Conservation (phyloP, 148 eudicot species). For the Silene uniflora region DNA sequence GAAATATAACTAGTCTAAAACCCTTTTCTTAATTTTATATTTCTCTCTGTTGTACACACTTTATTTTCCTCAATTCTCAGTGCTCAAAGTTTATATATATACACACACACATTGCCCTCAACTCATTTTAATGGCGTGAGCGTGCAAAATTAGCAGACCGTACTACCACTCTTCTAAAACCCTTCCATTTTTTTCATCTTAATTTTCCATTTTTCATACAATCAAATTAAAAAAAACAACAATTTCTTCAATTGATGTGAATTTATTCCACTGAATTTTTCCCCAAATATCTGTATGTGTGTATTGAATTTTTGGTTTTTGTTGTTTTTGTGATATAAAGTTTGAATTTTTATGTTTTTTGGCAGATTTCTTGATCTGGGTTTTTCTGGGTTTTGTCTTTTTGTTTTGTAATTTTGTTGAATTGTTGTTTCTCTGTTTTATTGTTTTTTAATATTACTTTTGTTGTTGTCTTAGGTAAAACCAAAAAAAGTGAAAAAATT, state of each 20-base stretch:
- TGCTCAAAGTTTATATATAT: conserved; percentile 19
- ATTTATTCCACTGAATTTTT: conserved; percentile 10
- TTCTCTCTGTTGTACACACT: not conserved
- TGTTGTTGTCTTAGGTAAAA: conserved; percentile 26
- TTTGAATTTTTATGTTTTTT: conserved; percentile 11
- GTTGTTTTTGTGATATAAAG: not conserved
- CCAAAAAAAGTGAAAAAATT: not conserved
- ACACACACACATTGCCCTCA: conserved; percentile 16
- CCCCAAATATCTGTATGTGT: not conserved
- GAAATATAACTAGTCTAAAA: conserved; percentile 12
- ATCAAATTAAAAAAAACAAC: not conserved
- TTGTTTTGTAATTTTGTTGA: conserved; percentile 9
- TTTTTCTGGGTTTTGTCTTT: conserved; percentile 15
- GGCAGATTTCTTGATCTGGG: conserved; percentile 32
- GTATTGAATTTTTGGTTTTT: not conserved
- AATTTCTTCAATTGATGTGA: conserved; percentile 1
- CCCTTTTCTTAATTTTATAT: conserved; percentile 8
- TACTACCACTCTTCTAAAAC: conserved; percentile 33
- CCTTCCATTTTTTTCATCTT: conserved; percentile 14
- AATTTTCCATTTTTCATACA: not conserved
- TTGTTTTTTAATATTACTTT: conserved; percentile 8
- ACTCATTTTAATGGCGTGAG: conserved; percentile 62
- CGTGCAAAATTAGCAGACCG: conserved; percentile 35
- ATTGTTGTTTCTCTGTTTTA: conserved; percentile 11
- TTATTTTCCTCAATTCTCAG: not conserved